phyloP scores from a whole-genome alignment of 2,329 filamentous ascomycete species.

The Phoma sp. region DNA sequence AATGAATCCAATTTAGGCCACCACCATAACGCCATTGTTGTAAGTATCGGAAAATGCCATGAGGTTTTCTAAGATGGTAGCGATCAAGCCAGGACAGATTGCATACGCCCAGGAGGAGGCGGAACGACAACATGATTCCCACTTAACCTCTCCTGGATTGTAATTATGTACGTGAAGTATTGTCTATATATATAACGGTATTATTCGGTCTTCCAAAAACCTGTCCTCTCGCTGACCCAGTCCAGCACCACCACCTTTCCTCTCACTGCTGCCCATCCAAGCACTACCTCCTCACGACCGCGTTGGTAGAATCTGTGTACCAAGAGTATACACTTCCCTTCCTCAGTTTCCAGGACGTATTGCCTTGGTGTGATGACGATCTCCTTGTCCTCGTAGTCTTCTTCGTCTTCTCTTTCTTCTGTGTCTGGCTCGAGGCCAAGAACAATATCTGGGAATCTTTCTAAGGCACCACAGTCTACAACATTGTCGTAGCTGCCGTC shows the following conservation, averaged over 20 bases:
- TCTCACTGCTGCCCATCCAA: conserved; percentile 30
- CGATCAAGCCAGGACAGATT: too few relatives aligned
- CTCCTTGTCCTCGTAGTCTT: conserved; percentile 7
- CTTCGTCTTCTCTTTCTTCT: conserved; percentile 4
- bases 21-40: too few relatives aligned
- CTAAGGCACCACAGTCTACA: conserved; percentile 20
- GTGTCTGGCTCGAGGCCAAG: conserved; percentile 19
- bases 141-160: not conserved
- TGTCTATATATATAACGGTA: not conserved
- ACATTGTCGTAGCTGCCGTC: conserved; percentile 1
- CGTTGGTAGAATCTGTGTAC: conserved; percentile 7
- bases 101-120: too few relatives aligned
- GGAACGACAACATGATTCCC: too few relatives aligned
- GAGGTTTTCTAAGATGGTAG: too few relatives aligned
- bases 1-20: too few relatives aligned
- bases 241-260: conserved; percentile 26
- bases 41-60: too few relatives aligned
- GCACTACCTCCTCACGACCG: conserved; percentile 7
- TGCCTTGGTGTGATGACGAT: conserved; percentile 24
- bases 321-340: conserved; percentile 22
- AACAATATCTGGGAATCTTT: conserved; percentile 24
- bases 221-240: conserved; percentile 16
- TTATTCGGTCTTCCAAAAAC: conserved; percentile 7
- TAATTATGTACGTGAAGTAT: not conserved
- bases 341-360: conserved; percentile 20